Conservation (phyloP, 371 early-diverging fungal genomes). For the Rhizopus arrhizus region DNA sequence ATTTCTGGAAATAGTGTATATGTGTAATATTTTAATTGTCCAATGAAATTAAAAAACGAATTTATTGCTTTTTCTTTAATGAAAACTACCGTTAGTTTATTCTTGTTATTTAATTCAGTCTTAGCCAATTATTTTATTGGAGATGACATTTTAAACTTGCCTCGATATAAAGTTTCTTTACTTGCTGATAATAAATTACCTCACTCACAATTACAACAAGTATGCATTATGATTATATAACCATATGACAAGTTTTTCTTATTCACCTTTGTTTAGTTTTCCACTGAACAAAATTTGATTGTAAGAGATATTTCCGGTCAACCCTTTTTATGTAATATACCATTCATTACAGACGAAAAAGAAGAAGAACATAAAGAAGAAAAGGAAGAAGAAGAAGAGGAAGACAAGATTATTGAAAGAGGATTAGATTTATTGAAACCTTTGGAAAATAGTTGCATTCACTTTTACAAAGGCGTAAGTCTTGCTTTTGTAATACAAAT, state of each 20-base stretch:
- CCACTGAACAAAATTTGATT: slow-evolving; percentile 23
- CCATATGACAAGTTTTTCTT: neutral
- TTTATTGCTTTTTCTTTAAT: neutral
- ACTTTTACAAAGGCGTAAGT: slow-evolving; percentile 38
- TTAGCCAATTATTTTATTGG: slow-evolving; percentile 43
- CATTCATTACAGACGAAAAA: slow-evolving; percentile 28
- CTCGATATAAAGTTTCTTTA: slow-evolving; percentile 52
- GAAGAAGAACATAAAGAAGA: slow-evolving; percentile 19
- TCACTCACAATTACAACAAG: slow-evolving; percentile 20
- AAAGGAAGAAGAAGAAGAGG: slow-evolving; percentile 30
- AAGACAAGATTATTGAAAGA: slow-evolving; percentile 47
- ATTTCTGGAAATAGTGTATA: no score
- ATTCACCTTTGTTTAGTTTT: neutral
- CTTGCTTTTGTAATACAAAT: neutral
- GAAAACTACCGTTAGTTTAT: neutral
- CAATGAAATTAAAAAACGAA: neutral
- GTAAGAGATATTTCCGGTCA: slow-evolving; percentile 55
- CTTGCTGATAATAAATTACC: slow-evolving; percentile 48
- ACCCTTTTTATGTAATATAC: slow-evolving; percentile 57
- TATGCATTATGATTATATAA: neutral
- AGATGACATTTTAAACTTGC: slow-evolving; percentile 58
- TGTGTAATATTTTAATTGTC: neutral
- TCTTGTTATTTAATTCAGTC: neutral
- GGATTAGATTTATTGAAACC: slow-evolving; percentile 66
- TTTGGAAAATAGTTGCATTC: slow-evolving; percentile 56